Percentiles rank a stretch among this genome's conserved stretches.
phyloP scores from a whole-genome alignment of 1,139 yeast species.

The Barnettozyma hawaiiensis region DNA sequence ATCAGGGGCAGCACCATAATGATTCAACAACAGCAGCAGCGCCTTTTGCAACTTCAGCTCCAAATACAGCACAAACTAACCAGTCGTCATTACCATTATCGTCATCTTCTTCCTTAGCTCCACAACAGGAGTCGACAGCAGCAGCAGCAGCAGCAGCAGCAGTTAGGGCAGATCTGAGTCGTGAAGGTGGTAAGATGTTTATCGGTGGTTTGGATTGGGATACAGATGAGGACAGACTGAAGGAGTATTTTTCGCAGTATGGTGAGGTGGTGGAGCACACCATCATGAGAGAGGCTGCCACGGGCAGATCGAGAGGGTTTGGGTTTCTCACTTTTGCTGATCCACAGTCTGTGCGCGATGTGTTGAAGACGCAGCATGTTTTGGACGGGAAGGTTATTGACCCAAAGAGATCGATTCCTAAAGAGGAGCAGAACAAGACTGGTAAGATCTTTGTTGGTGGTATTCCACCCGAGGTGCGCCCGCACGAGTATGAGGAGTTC shows the following conservation, averaged over 20 bases:
- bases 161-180: conserved; percentile 36
- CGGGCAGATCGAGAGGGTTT: conserved; percentile 95
- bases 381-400: conserved; percentile 96
- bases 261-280: conserved; percentile 90
- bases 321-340: conserved; percentile 89
- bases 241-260: conserved; percentile 77
- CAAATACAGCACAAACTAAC: background rate
- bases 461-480: conserved; percentile 92
- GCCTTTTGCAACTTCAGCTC: background rate
- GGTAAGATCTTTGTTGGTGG: conserved; percentile 99
- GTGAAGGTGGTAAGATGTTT: conserved; percentile 86
- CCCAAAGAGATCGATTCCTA: conserved; percentile 96
- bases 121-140: conserved; percentile 25
- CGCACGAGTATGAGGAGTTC: conserved; percentile 81
- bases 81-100: background rate
- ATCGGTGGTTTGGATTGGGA: conserved; percentile 99
- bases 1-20: background rate
- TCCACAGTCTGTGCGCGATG: conserved; percentile 79
- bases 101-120: background rate
- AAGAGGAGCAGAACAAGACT: conserved; percentile 96
- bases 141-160: conserved; percentile 14
- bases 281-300: conserved; percentile 86
- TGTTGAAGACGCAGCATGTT: conserved; percentile 80
- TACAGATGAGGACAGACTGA: conserved; percentile 82
- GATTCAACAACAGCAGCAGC: background rate